A percentile compares a stretch with the other conserved stretches of the same genome.
phyloP scores from a whole-genome alignment of 2,329 filamentous ascomycete genomes.

The Trichophyton simii region DNA sequence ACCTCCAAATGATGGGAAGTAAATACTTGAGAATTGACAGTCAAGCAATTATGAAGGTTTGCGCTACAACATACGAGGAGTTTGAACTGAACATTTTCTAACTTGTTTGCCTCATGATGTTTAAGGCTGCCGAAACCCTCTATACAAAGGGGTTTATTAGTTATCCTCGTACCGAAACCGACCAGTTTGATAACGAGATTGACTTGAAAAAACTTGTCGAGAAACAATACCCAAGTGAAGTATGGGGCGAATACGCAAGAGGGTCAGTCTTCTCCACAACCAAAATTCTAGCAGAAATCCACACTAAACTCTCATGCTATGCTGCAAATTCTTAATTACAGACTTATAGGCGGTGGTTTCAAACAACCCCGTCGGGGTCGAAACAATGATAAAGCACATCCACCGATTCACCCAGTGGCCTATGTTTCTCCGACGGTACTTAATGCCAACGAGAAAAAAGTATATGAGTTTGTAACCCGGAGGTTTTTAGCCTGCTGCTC shows the following conservation, averaged over 20 bases:
- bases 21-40: conserved; percentile 81
- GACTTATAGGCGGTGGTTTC: conserved; percentile 62
- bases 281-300: not conserved
- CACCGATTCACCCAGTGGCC: conserved; percentile 91
- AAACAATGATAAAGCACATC: conserved; percentile 93
- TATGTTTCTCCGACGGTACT: conserved; percentile 55
- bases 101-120: not conserved
- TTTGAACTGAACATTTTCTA: not conserved
- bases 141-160: conserved; percentile 96
- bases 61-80: not conserved
- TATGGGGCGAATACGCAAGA: conserved; percentile 74
- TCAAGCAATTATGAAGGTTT: conserved; percentile 71
- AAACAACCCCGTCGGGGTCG: conserved; percentile 67
- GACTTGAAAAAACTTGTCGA: conserved; percentile 66
- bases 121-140: conserved; percentile 58
- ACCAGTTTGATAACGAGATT: conserved; percentile 85
- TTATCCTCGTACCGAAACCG: conserved; percentile 93
- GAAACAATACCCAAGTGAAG: conserved; percentile 64
- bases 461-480: conserved; percentile 87
- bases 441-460: conserved; percentile 53
- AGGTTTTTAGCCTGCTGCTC: conserved; percentile 93
- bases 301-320: not conserved
- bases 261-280: conserved; percentile 27
- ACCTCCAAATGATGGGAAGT: conserved; percentile 90
- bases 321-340: conserved; percentile 12